These are phyloP conservation scores for Phycomyces blakesleeanus DNA, from an alignment of 192 early-diverging fungal genomes.

Conservation along the genomic window DNA sequence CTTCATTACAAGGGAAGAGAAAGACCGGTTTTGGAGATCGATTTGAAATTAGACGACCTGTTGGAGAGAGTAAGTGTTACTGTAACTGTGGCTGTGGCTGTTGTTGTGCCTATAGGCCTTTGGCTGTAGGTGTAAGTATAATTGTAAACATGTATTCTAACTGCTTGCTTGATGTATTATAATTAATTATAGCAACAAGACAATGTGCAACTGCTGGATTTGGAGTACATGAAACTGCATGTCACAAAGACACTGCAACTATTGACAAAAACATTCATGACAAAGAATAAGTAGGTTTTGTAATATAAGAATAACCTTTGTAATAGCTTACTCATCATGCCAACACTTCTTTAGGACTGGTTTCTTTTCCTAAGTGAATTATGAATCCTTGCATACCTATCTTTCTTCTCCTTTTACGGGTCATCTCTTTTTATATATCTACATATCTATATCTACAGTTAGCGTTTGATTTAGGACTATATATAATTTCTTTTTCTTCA, in stretches of 20 bases:
- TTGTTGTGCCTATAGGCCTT: background rate
- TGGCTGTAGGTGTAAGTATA: background rate
- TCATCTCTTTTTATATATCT: background rate
- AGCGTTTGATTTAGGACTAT: too few species aligned
- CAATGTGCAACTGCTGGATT: conserved; percentile 76
- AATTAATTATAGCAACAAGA: conserved; percentile 68
- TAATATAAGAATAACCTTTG: background rate
- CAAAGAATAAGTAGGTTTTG: conserved; percentile 36
- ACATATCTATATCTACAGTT: background rate
- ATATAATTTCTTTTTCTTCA: too few species aligned
- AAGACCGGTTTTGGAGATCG: conserved; percentile 90
- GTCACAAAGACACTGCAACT: conserved; percentile 74
- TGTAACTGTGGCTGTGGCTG: background rate
- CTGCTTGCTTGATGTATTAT: background rate
- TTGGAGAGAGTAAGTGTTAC: conserved; percentile 55
- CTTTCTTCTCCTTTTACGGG: background rate
- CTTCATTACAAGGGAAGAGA: conserved; percentile 87
- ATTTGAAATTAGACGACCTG: conserved; percentile 81
- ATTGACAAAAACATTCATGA: conserved; percentile 78
- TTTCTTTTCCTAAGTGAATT: conserved; percentile 13
- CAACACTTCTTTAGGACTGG: conserved; percentile 8
- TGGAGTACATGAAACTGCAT: conserved; percentile 90
- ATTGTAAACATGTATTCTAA: background rate
- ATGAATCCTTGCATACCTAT: background rate
- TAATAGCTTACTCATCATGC: background rate